Base-by-base conservation (phyloP, 352 stramenopile genomes). In the Phytophthora cajani region DNA sequence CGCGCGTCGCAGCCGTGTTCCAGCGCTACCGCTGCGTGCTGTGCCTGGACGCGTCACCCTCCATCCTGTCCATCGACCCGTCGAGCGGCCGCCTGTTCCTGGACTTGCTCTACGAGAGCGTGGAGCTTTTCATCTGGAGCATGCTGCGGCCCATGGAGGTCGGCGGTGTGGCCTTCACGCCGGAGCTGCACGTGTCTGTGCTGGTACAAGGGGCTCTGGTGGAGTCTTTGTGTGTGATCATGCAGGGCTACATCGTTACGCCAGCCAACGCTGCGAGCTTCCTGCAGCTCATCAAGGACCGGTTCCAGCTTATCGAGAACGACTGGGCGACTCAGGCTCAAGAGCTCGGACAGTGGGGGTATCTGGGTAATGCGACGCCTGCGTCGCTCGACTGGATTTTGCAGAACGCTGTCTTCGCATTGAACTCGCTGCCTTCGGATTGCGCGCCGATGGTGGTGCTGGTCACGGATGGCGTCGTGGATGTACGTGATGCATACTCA, bases 381-480 rank as follows among this genome's bases (percentile, higher is more conserved):
- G 84, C 84, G 5, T 91, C 80, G 27, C 75, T 97, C 7, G 85
- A 89, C 42, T 92, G 84, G 65, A 85, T 92, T 30, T 60, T 97
- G n/a, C 87, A 95, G 64, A 97, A 95, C 40, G 83, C 82, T 0
- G 87, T 93, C 9, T 97, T 95, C 71, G 88, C 90, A 11, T 75
- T 97, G 44, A 93, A 97, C 62, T 95, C 90, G 25, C 67, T 97
- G 57, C 90, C 90, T 1, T 80, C 72, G 51, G 87, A 89, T 21
- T 87, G 87, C 4, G 84, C 87, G 5, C 89, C 90, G 25, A 77
- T 95, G 49, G 84, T 97, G 53, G 84, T 93, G n/a, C 66, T 97
- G 10, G 85, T 94, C 50, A 93, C 90, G 0, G 90, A 97, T 65
- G 87, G 90, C 5, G 90, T 97, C 32, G 76, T 95, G n/a, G 88